phyloP scores from a whole-genome alignment of 768 basidiomycete genomes.

The Holtermanniella nyarrowii region DNA sequence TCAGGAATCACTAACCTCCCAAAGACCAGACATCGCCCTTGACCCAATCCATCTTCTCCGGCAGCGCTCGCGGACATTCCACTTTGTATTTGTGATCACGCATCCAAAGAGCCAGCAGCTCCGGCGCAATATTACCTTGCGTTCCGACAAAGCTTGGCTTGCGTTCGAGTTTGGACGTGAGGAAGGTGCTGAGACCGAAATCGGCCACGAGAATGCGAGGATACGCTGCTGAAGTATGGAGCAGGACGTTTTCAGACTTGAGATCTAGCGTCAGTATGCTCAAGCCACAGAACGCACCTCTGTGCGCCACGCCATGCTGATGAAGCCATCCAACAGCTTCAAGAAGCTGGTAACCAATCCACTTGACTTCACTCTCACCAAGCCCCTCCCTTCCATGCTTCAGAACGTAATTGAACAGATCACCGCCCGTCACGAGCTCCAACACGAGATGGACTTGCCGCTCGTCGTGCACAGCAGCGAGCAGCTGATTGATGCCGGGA shows the following conservation, averaged over 20 bases:
- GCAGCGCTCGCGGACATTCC: too few relatives aligned
- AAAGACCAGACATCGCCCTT: constrained; percentile 17
- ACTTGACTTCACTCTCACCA: constrained; percentile 16
- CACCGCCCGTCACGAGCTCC: constrained; percentile 18
- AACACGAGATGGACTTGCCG: constrained; percentile 12
- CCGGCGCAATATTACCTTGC: constrained; percentile 9
- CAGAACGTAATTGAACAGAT: constrained; percentile 16
- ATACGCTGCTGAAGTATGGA: constrained; percentile 11
- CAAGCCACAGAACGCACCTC: constrained; percentile 11
- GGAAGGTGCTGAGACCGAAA: constrained; percentile 12
- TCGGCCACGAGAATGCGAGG: constrained; percentile 20
- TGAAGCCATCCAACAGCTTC: constrained; percentile 15
- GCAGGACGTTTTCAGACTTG: constrained; percentile 26
- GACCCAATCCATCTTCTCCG: constrained; percentile 12
- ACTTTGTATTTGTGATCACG: too few relatives aligned
- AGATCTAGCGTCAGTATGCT: constrained; percentile 11
- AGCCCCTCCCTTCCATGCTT: constrained; percentile 3
- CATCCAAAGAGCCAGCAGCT: constrained; percentile 2
- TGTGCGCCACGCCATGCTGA: constrained; percentile 17
- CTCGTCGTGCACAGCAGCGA: constrained; percentile 12
- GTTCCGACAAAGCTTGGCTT: constrained; percentile 9
- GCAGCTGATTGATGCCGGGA: constrained; percentile 14
- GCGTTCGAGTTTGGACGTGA: not conserved
- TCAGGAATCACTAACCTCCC: constrained; percentile 13
- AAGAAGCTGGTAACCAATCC: constrained; percentile 13